Evolutionary conservation across 2,329 filamentous ascomycete species (phyloP).

Genomic region (Pestalotiopsis sp.): DNA sequence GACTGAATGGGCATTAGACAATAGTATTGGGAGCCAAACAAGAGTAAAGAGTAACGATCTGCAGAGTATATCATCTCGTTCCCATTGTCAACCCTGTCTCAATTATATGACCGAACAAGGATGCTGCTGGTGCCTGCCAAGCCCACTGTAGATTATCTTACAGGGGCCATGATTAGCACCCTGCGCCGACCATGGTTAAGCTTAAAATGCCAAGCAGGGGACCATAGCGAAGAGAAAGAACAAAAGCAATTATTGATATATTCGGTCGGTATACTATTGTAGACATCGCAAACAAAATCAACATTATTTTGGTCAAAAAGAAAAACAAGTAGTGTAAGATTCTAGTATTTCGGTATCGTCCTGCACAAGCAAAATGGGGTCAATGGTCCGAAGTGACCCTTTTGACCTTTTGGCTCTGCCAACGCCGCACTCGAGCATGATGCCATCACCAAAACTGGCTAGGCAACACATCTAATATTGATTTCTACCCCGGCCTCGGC

Average conservation of each 20-base stretch:
- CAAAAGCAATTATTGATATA: not conserved
- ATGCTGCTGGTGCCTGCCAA: constrained; percentile 1
- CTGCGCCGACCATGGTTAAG: not conserved
- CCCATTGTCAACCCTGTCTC: not conserved
- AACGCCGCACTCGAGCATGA: constrained; percentile 11
- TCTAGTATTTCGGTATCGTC: too few species aligned
- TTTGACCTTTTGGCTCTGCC: not conserved
- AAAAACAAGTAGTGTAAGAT: too few species aligned
- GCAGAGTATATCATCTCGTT: not conserved
- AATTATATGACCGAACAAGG: not conserved
- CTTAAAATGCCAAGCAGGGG: not conserved
- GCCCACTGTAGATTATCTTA: not conserved
- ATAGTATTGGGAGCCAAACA: not conserved
- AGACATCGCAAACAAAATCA: too few species aligned
- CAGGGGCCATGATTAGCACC: not conserved
- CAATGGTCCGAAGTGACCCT: too few species aligned
- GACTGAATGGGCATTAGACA: not conserved
- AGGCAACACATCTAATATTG: not conserved
- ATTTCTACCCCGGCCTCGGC: not conserved
- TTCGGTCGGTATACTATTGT: too few species aligned
- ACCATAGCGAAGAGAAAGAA: not conserved
- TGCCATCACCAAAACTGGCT: constrained; percentile 7
- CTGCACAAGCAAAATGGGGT: too few species aligned
- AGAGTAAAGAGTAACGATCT: not conserved
- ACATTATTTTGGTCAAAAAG: too few species aligned